Percentiles rank a stretch among this genome's conserved stretches.
Evolutionary conservation across 108 stramenopile genomes (phyloP).

Genomic region (Parietichytrium sp.): DNA sequence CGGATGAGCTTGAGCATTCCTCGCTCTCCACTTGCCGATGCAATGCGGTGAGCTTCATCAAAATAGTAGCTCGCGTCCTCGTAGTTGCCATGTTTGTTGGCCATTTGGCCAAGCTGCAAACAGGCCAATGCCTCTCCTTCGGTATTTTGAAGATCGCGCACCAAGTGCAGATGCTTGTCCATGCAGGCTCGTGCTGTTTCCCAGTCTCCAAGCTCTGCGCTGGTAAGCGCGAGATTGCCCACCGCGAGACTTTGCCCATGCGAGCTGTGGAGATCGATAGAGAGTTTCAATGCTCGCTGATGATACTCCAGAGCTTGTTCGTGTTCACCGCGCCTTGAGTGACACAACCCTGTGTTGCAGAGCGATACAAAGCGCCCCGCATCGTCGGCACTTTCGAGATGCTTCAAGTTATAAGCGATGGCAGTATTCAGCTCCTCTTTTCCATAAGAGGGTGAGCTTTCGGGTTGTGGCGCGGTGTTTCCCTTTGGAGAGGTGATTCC

Average conservation of each 20-base stretch:
- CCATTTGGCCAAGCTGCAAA: slow-evolving; percentile 18
- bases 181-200: slow-evolving; percentile 26
- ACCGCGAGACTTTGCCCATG: slow-evolving; percentile 35
- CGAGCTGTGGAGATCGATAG: slow-evolving; percentile 6
- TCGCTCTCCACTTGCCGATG: slow-evolving; percentile 7
- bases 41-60: slow-evolving; percentile 17
- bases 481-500: neutral
- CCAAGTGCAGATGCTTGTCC: slow-evolving; percentile 1
- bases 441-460: too few relatives aligned
- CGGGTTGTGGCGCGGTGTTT: too few relatives aligned
- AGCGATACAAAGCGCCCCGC: slow-evolving; percentile 10
- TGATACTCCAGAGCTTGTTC: neutral
- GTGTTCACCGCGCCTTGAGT: neutral
- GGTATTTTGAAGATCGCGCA: slow-evolving; percentile 23
- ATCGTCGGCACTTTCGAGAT: slow-evolving; percentile 4
- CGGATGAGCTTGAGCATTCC: slow-evolving; percentile 33
- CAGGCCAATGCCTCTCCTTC: slow-evolving; percentile 13
- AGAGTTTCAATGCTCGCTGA: slow-evolving; percentile 4
- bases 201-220: slow-evolving; percentile 20
- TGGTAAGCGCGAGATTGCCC: slow-evolving; percentile 19
- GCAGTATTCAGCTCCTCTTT: neutral
- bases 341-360: neutral
- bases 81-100: neutral
- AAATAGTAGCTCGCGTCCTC: slow-evolving; percentile 11
- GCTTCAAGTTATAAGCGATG: neutral